These are phyloP conservation scores for Amniculicola lignicola DNA, from an alignment of 495 filamentous ascomycete species.

Conservation along the genomic window DNA sequence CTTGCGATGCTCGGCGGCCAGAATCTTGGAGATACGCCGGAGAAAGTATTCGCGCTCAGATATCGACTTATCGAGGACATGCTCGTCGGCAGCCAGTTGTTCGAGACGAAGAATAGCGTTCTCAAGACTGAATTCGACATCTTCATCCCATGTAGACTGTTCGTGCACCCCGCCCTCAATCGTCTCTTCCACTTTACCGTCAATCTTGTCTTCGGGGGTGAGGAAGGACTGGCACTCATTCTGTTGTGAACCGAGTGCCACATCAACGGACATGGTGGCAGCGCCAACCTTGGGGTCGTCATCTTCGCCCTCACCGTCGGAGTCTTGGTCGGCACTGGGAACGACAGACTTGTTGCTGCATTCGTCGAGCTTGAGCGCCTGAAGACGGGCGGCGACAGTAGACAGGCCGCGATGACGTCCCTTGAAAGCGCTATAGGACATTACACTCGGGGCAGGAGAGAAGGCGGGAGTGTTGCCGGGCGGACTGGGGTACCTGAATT, in stretches of 20 bases:
- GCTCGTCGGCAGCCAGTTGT: conserved; percentile 23
- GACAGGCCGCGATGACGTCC: conserved; percentile 11
- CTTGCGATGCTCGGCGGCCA: too few relatives aligned
- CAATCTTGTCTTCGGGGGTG: too few relatives aligned
- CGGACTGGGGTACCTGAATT: conserved; percentile 19
- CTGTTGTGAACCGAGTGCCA: too few relatives aligned
- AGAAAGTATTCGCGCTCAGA: conserved; percentile 7
- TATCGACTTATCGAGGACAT: neutral
- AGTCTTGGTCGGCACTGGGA: too few relatives aligned
- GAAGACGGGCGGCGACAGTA: conserved; percentile 15
- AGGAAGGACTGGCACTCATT: too few relatives aligned
- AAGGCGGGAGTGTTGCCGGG: conserved; percentile 29
- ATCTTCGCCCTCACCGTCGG: too few relatives aligned
- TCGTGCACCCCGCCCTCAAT: conserved; percentile 16
- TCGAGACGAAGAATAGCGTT: conserved; percentile 2
- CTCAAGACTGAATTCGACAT: conserved; percentile 2
- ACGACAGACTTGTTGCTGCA: too few relatives aligned
- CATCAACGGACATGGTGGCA: too few relatives aligned
- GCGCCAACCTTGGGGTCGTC: too few relatives aligned
- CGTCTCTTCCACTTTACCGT: too few relatives aligned
- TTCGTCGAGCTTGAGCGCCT: too few relatives aligned
- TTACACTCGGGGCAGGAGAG: conserved; percentile 13
- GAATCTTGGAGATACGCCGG: too few relatives aligned
- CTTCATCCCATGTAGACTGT: conserved; percentile 16
- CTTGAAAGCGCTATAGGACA: neutral